Percentiles rank a stretch among this genome's conserved stretches.
Conservation (phyloP, 2,329 filamentous ascomycete genomes). For the Fusarium lyarnte region DNA sequence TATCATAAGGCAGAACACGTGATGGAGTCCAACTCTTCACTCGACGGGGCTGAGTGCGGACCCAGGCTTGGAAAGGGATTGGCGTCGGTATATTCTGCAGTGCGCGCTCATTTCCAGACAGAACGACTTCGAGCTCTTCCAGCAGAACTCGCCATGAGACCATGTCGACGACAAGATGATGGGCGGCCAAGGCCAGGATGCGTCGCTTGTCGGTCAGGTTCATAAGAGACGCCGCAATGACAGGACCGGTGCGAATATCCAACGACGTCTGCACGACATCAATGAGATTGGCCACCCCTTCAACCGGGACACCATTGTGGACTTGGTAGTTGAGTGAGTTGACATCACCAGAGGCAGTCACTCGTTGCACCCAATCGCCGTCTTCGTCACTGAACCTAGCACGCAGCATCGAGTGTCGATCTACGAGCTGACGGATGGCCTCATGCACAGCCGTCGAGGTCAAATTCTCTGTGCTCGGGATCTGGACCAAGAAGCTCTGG, state of each 20-base stretch:
- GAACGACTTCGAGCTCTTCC: neutral
- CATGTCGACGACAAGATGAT: neutral
- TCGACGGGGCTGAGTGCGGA: neutral
- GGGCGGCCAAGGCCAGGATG: neutral
- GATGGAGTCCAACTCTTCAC: neutral
- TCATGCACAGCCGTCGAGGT: neutral
- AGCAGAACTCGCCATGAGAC: neutral
- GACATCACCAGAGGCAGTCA: neutral
- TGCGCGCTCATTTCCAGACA: neutral
- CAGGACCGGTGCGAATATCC: neutral
- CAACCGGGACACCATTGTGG: neutral
- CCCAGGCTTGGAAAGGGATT: neutral
- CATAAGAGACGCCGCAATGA: neutral
- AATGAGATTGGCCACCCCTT: neutral
- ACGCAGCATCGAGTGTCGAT: neutral
- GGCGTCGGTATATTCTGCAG: neutral
- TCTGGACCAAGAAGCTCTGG: neutral
- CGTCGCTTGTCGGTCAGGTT: neutral
- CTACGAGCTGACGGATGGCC: neutral
- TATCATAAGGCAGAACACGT: neutral
- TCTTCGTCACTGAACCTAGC: neutral
- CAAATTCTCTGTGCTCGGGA: neutral
- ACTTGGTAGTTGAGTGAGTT: neutral
- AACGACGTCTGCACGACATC: neutral
- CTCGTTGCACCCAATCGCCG: neutral